Evolutionary conservation across 495 filamentous ascomycete genomes (phyloP).

Genomic region (Aspergillus diversus): DNA sequence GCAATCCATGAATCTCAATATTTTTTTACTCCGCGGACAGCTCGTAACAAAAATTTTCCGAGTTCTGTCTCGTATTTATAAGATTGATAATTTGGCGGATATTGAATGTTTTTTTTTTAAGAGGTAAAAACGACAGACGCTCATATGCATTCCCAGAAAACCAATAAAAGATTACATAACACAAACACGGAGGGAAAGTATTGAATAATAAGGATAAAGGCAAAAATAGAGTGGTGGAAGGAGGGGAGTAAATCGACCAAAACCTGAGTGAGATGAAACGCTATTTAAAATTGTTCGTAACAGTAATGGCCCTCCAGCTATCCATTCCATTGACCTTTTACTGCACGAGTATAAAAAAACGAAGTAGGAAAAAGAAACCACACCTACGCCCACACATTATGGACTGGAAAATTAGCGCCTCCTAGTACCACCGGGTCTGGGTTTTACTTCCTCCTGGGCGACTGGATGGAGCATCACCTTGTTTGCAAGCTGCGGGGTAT

Average conservation of each 20-base stretch:
- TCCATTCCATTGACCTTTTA: no score
- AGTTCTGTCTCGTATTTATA: no score
- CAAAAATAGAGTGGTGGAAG: not conserved
- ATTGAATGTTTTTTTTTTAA: slow-evolving; percentile 1
- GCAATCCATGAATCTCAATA: no score
- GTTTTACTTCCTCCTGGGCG: slow-evolving; percentile 77
- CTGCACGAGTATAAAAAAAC: not conserved
- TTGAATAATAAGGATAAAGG: not conserved
- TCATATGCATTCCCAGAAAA: slow-evolving; percentile 26
- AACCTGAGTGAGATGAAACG: not conserved
- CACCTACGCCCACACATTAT: not conserved
- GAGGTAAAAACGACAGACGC: slow-evolving; percentile 15
- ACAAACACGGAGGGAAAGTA: not conserved
- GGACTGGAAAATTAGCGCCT: slow-evolving; percentile 58
- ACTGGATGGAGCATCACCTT: slow-evolving; percentile 90
- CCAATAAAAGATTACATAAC: slow-evolving; percentile 13
- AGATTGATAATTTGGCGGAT: not conserved
- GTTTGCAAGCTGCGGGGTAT: slow-evolving; percentile 69
- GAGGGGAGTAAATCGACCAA: not conserved
- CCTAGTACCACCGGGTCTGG: slow-evolving; percentile 63
- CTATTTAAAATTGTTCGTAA: not conserved
- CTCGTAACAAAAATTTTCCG: no score
- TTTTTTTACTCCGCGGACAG: no score
- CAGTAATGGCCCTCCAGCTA: not conserved
- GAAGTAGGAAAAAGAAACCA: not conserved